A percentile compares a stretch with the other conserved stretches of the same genome.
Conservation (phyloP, 352 stramenopile species). For the Phytopythium cucurbitacearum region DNA sequence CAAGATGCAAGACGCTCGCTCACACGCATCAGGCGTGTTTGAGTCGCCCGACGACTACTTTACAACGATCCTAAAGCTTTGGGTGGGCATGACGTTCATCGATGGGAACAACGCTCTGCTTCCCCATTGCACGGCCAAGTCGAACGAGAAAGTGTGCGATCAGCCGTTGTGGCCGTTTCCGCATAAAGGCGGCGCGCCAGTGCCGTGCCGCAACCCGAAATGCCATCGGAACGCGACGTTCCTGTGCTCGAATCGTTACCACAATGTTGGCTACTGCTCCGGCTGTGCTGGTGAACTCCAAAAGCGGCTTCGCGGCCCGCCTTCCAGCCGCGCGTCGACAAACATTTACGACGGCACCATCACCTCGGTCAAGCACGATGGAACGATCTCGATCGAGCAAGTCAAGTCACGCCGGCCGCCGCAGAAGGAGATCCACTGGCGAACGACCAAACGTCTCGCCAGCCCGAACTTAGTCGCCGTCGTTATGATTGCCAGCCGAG, state of each 20-base stretch:
- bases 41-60: constrained; percentile 78
- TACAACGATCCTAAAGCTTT: constrained; percentile 61
- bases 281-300: constrained; percentile 47
- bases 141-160: constrained; percentile 55
- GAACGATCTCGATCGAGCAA: constrained; percentile 55
- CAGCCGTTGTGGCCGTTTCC: constrained; percentile 60
- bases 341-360: constrained; percentile 79
- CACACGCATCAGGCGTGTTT: constrained; percentile 49
- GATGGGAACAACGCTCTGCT: constrained; percentile 82
- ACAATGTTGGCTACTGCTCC: constrained; percentile 58
- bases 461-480: constrained; percentile 82
- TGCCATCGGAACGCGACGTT: constrained; percentile 52
- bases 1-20: constrained; percentile 52
- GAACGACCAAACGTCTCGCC: constrained; percentile 70
- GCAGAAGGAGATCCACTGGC: constrained; percentile 66
- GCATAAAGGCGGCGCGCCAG: neutral
- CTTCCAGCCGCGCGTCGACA: constrained; percentile 58
- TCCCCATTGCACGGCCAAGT: constrained; percentile 58
- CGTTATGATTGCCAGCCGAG: constrained; percentile 49
- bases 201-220: constrained; percentile 43
- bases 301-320: constrained; percentile 44
- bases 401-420: constrained; percentile 58
- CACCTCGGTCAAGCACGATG: constrained; percentile 44
- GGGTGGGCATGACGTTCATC: constrained; percentile 86
- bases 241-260: constrained; percentile 50